A percentile compares a stretch with the other conserved stretches of the same genome.
Evolutionary conservation across 2,329 filamentous ascomycete genomes (phyloP).

Genomic region (Ophidiomyces ophidiicola): DNA sequence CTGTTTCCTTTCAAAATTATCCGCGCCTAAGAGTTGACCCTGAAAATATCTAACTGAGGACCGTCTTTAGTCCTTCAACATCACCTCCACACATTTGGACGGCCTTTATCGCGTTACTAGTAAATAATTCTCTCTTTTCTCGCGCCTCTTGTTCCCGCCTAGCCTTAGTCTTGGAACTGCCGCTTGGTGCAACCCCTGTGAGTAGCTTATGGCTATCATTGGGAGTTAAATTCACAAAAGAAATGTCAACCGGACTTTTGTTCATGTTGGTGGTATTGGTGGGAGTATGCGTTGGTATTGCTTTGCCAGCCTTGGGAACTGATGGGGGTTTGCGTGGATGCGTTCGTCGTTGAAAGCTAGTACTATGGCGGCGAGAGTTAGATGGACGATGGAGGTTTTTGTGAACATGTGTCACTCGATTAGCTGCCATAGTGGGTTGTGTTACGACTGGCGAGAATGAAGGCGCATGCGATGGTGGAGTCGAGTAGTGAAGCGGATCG

Average conservation of each 20-base stretch:
- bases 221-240: conserved; percentile 85
- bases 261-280: background rate
- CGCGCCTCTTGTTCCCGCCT: conserved; percentile 74
- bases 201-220: conserved; percentile 66
- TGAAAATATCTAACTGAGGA: conserved; percentile 30
- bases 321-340: conserved; percentile 28
- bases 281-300: conserved; percentile 4
- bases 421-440: conserved; percentile 4
- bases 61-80: conserved; percentile 33
- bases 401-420: background rate
- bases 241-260: conserved; percentile 22
- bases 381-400: conserved; percentile 16
- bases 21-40: no score
- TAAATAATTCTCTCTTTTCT: conserved; percentile 51
- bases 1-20: no score
- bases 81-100: conserved; percentile 36
- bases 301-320: conserved; percentile 22
- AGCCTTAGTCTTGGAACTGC: conserved; percentile 89
- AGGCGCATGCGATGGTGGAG: conserved; percentile 8
- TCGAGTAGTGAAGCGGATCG: background rate
- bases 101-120: conserved; percentile 33
- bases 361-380: conserved; percentile 21
- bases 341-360: conserved; percentile 24
- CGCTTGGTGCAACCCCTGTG: conserved; percentile 80
- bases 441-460: conserved; percentile 8